These are phyloP conservation scores for Solanum appendiculatum DNA, from an alignment of 257 asterid species.

Conservation along the genomic window DNA sequence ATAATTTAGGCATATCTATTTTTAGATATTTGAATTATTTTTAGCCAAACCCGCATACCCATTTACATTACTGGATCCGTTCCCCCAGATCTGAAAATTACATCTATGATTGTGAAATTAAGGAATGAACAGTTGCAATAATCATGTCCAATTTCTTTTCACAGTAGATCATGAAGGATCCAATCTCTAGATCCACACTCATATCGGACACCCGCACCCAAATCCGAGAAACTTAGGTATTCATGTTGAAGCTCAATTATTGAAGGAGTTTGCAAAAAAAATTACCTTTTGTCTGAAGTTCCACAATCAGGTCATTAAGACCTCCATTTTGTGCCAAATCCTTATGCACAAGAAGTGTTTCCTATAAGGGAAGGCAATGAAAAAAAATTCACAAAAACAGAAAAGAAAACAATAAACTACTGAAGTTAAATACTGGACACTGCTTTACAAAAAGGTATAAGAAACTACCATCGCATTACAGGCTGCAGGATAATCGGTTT, in stretches of 20 bases:
- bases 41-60: background rate
- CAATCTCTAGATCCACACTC: background rate
- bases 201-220: background rate
- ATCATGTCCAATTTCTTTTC: background rate
- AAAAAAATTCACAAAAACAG: background rate
- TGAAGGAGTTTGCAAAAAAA: background rate
- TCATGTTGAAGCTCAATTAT: background rate
- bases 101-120: background rate
- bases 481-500: constrained; percentile 82
- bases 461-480: constrained; percentile 72
- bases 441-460: background rate
- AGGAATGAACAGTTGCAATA: background rate
- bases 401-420: background rate
- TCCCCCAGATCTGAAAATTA: background rate
- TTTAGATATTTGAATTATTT: too few relatives aligned
- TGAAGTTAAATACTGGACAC: background rate
- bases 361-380: constrained; percentile 25
- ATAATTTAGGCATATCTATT: background rate
- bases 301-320: constrained; percentile 45
- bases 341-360: constrained; percentile 70
- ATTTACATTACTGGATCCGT: background rate
- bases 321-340: constrained; percentile 37
- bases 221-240: background rate
- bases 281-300: constrained; percentile 55
- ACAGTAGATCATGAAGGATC: background rate